Percentiles rank a stretch among this genome's conserved stretches.
phyloP scores from a whole-genome alignment of 306 rosid species.

The Prunus campanulata region DNA sequence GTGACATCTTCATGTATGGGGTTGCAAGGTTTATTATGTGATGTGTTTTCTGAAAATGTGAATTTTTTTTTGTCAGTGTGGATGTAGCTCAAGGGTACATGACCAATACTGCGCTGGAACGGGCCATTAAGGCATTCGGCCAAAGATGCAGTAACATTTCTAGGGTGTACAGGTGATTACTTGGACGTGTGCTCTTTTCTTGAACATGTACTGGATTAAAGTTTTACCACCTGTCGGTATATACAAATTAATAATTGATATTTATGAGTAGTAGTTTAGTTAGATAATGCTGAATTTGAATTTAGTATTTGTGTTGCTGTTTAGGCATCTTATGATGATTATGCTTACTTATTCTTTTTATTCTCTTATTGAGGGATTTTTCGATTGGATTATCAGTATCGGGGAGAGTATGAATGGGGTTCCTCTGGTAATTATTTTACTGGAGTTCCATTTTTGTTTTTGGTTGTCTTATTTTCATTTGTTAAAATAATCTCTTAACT shows the following conservation, averaged over 20 bases:
- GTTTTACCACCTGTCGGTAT: not conserved
- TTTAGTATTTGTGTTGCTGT: not conserved
- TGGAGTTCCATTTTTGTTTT: slow-evolving; percentile 10
- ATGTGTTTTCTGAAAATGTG: slow-evolving; percentile 1
- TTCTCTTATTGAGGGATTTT: slow-evolving; percentile 71
- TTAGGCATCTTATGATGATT: slow-evolving; percentile 6
- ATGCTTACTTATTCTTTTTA: slow-evolving; percentile 47
- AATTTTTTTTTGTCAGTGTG: slow-evolving; percentile 22
- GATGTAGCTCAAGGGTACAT: slow-evolving; percentile 63
- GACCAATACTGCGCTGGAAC: slow-evolving; percentile 80
- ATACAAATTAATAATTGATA: not conserved
- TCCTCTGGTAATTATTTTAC: slow-evolving; percentile 74
- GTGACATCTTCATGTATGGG: no score
- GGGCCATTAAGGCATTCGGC: slow-evolving; percentile 56
- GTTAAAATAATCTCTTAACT: not conserved
- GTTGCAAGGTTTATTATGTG: not conserved
- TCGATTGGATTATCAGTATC: slow-evolving; percentile 69
- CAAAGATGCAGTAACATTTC: slow-evolving; percentile 76
- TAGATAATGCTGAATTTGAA: slow-evolving; percentile 7
- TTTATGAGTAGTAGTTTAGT: not conserved
- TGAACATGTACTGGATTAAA: slow-evolving; percentile 16
- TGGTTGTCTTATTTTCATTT: not conserved
- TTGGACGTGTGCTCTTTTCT: slow-evolving; percentile 20
- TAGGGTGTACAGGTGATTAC: slow-evolving; percentile 86
- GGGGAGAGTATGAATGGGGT: slow-evolving; percentile 86